A percentile compares a stretch with the other conserved stretches of the same genome.
phyloP scores from a whole-genome alignment of 1,139 yeast genomes.

The Scheffersomyces titani region DNA sequence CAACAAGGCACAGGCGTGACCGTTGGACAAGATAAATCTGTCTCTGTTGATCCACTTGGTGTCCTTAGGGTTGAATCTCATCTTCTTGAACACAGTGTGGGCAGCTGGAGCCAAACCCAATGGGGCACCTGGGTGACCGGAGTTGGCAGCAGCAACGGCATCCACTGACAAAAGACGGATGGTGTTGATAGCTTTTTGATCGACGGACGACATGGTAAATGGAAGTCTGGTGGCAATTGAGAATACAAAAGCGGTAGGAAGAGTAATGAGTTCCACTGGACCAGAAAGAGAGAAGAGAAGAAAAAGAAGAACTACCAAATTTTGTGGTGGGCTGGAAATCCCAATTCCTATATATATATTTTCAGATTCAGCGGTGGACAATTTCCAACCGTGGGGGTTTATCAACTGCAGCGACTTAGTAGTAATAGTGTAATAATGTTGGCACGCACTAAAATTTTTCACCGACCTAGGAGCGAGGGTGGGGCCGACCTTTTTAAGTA shows the following conservation, averaged over 20 bases:
- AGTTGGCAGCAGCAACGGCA: conserved; percentile 84
- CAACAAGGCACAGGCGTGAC: conserved; percentile 93
- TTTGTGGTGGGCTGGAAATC: background rate
- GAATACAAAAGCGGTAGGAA: background rate
- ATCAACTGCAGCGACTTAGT: background rate
- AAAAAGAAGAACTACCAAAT: background rate
- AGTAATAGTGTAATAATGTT: background rate
- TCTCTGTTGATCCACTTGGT: conserved; percentile 95
- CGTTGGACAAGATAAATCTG: conserved; percentile 92
- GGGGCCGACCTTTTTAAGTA: background rate
- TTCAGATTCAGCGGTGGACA: background rate
- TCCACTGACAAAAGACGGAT: conserved; percentile 91
- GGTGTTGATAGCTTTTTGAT: conserved; percentile 78
- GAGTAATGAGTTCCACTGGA: background rate
- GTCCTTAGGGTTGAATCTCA: conserved; percentile 88
- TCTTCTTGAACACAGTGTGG: conserved; percentile 72
- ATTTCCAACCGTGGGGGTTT: background rate
- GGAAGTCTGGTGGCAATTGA: background rate
- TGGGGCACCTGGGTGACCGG: conserved; percentile 99
- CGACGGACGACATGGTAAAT: conserved; percentile 46
- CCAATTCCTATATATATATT: background rate
- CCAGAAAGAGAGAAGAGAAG: background rate
- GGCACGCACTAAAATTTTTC: background rate
- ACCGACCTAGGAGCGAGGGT: background rate
- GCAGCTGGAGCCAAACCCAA: conserved; percentile 88